phyloP scores from a whole-genome alignment of 345 rosid genomes.

The Gossypium sturtianum region DNA sequence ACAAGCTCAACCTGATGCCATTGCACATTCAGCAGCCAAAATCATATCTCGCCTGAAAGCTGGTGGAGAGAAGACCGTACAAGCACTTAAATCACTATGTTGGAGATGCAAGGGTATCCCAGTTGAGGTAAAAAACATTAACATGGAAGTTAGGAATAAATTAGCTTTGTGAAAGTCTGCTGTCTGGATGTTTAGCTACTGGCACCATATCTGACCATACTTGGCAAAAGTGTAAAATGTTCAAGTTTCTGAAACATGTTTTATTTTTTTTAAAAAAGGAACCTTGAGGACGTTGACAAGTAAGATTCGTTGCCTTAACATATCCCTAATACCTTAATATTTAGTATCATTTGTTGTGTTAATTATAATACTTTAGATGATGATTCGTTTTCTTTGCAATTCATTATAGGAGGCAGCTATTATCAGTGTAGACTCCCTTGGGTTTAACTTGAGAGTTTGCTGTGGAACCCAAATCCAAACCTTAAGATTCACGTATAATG shows the following conservation, averaged over 20 bases:
- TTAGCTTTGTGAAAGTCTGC: background rate
- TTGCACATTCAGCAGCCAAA: slow-evolving; percentile 61
- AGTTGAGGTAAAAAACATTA: slow-evolving; percentile 59
- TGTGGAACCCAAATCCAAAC: slow-evolving; percentile 80
- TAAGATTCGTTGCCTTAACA: background rate
- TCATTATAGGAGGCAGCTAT: slow-evolving; percentile 61
- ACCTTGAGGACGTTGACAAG: too few species aligned
- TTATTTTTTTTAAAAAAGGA: too few species aligned
- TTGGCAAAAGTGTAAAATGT: background rate
- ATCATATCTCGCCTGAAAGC: slow-evolving; percentile 68
- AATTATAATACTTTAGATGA: background rate
- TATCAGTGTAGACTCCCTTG: slow-evolving; percentile 65
- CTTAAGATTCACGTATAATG: slow-evolving; percentile 49
- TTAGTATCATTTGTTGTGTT: too few species aligned
- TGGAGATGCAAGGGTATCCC: slow-evolving; percentile 74
- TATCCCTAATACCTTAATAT: background rate
- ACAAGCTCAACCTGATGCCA: slow-evolving; percentile 73
- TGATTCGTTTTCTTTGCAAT: background rate
- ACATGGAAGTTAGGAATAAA: slow-evolving; percentile 1
- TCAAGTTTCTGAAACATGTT: background rate
- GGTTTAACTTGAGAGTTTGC: slow-evolving; percentile 83
- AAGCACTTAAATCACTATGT: slow-evolving; percentile 72
- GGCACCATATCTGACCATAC: background rate
- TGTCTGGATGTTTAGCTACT: background rate
- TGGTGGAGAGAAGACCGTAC: slow-evolving; percentile 52